Percentiles rank a stretch among this genome's conserved stretches.
Conservation (phyloP, 495 filamentous ascomycete genomes). For the Hypoxylon fuscum region DNA sequence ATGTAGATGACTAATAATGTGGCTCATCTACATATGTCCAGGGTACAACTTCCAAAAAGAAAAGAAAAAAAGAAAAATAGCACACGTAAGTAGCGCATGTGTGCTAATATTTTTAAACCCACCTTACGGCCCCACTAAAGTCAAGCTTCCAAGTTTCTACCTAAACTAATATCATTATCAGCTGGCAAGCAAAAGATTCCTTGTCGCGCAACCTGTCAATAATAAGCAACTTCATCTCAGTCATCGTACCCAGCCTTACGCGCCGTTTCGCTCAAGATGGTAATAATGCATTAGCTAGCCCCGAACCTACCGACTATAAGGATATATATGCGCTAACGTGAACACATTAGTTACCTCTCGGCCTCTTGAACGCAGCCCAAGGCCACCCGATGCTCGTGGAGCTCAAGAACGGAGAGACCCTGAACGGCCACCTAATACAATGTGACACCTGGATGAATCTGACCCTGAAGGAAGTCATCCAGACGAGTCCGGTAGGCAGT, state of each 20-base stretch:
- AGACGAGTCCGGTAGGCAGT: constrained; percentile 77
- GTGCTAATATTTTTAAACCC: too few relatives aligned
- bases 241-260: background rate
- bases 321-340: constrained; percentile 23
- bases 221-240: constrained; percentile 4
- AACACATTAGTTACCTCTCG: constrained; percentile 78
- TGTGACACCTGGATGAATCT: constrained; percentile 99
- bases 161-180: constrained; percentile 19
- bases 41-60: too few relatives aligned
- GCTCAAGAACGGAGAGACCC: constrained; percentile 97
- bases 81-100: too few relatives aligned
- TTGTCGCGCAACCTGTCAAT: constrained; percentile 11
- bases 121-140: constrained; percentile 14
- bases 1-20: too few relatives aligned
- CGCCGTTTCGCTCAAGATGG: constrained; percentile 27
- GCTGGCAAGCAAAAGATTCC: constrained; percentile 10
- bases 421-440: constrained; percentile 93
- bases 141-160: constrained; percentile 21
- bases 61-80: too few relatives aligned
- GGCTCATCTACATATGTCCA: too few relatives aligned
- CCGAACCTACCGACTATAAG: background rate
- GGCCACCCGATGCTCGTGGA: constrained; percentile 99
- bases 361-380: constrained; percentile 92
- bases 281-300: constrained; percentile 7
- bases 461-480: constrained; percentile 95